These are phyloP conservation scores for Nicotiana knightiana DNA, from an alignment of 257 asterid genomes.

Conservation along the genomic window DNA sequence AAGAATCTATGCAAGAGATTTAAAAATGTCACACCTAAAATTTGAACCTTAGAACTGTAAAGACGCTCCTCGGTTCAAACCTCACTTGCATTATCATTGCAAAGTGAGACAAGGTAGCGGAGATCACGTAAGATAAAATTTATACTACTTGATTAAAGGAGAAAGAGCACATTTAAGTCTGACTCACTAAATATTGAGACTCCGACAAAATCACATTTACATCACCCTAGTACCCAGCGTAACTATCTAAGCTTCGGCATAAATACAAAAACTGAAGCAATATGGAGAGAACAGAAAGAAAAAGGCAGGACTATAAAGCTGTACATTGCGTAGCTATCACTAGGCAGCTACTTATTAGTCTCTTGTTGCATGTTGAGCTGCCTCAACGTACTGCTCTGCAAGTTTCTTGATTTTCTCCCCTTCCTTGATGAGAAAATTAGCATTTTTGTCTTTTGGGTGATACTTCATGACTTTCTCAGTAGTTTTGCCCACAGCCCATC, in stretches of 20 bases:
- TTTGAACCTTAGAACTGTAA: no score
- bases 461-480: conserved; percentile 94
- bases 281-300: background rate
- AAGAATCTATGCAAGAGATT: no score
- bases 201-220: background rate
- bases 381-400: conserved; percentile 80
- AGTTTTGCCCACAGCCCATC: conserved; percentile 93
- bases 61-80: no score
- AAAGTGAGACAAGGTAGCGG: no score
- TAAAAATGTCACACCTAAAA: no score
- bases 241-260: background rate
- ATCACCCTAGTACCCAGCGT: background rate
- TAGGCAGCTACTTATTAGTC: conserved; percentile 6
- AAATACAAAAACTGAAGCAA: background rate
- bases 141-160: background rate
- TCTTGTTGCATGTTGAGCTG: conserved; percentile 56
- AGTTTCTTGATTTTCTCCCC: conserved; percentile 95
- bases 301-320: background rate
- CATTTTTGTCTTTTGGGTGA: conserved; percentile 77
- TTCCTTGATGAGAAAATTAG: conserved; percentile 92
- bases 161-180: background rate
- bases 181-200: background rate
- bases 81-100: no score
- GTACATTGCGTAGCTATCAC: background rate
- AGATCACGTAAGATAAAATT: background rate